Percentiles rank a stretch among this genome's conserved stretches.
Conservation (phyloP, 2,329 filamentous ascomycete genomes). For the Coniochaeta sp. region DNA sequence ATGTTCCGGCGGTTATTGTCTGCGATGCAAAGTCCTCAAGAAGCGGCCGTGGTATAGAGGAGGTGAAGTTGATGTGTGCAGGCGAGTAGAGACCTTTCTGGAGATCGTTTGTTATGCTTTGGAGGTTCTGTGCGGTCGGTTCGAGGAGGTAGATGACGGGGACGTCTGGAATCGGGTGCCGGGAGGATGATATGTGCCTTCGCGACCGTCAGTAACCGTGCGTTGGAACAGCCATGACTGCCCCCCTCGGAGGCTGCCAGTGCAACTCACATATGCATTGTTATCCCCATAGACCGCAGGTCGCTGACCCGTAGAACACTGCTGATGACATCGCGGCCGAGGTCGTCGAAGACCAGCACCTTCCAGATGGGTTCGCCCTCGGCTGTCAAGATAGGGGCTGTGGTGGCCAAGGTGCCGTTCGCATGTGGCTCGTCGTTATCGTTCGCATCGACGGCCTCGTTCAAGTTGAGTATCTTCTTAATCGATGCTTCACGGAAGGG, state of each 20-base stretch:
- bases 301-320: slow-evolving; percentile 93
- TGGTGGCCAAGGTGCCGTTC: slow-evolving; percentile 59
- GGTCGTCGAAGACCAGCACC: slow-evolving; percentile 87
- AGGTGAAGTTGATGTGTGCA: slow-evolving; percentile 95
- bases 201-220: not conserved
- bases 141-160: slow-evolving; percentile 96
- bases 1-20: slow-evolving; percentile 75
- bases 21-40: slow-evolving; percentile 92
- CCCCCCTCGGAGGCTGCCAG: too few species aligned
- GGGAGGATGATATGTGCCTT: slow-evolving; percentile 71
- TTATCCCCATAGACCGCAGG: slow-evolving; percentile 87
- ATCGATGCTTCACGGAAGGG: slow-evolving; percentile 61
- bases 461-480: slow-evolving; percentile 92
- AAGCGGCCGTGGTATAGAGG: slow-evolving; percentile 80
- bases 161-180: slow-evolving; percentile 92
- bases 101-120: slow-evolving; percentile 78
- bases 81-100: slow-evolving; percentile 84
- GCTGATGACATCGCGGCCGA: slow-evolving; percentile 91
- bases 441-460: slow-evolving; percentile 59
- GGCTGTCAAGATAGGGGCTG: slow-evolving; percentile 74
- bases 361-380: slow-evolving; percentile 97
- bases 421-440: slow-evolving; percentile 56
- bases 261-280: slow-evolving; percentile 78
- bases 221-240: too few species aligned
- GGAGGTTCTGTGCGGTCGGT: slow-evolving; percentile 72